These are phyloP conservation scores for Chrysoporthe austroafricana DNA, from an alignment of 2,329 filamentous ascomycete species.

Conservation along the genomic window DNA sequence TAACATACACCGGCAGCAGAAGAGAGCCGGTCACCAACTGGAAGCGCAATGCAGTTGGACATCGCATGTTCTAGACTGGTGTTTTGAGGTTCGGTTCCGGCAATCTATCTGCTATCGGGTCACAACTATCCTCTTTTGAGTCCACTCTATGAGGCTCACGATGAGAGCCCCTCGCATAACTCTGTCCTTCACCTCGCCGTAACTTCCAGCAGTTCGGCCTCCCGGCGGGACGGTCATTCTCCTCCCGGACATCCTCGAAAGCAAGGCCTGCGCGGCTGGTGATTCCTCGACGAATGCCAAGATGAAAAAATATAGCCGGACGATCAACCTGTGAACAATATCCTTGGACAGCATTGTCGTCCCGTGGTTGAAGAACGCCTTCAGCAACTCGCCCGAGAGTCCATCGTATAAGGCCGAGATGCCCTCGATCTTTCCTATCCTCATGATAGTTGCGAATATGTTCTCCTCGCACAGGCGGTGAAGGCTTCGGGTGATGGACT, in stretches of 20 bases:
- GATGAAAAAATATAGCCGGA: slow-evolving; percentile 71
- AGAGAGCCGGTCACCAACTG: background rate
- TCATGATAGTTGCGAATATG: slow-evolving; percentile 66
- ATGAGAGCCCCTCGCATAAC: slow-evolving; percentile 27
- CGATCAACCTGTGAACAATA: slow-evolving; percentile 70
- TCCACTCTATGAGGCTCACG: slow-evolving; percentile 33
- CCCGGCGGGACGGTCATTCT: background rate
- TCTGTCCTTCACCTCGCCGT: slow-evolving; percentile 23
- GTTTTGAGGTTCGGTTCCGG: background rate
- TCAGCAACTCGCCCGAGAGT: slow-evolving; percentile 74
- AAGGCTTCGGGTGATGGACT: slow-evolving; percentile 34
- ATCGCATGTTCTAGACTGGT: background rate
- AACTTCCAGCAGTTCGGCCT: slow-evolving; percentile 12
- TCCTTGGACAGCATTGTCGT: slow-evolving; percentile 89
- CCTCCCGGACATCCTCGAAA: slow-evolving; percentile 25
- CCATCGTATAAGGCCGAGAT: slow-evolving; percentile 73
- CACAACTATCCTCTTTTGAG: slow-evolving; percentile 30
- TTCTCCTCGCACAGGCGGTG: slow-evolving; percentile 45
- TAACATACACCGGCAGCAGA: slow-evolving; percentile 40
- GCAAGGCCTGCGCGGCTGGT: slow-evolving; percentile 46
- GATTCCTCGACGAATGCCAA: slow-evolving; percentile 51
- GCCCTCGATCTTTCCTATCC: slow-evolving; percentile 67
- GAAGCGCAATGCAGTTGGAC: background rate
- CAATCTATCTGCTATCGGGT: slow-evolving; percentile 8
- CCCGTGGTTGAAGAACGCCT: slow-evolving; percentile 84